A percentile compares a stretch with the other conserved stretches of the same genome.
phyloP scores from a whole-genome alignment of 306 rosid genomes.

The Echinosophora koreensis region DNA sequence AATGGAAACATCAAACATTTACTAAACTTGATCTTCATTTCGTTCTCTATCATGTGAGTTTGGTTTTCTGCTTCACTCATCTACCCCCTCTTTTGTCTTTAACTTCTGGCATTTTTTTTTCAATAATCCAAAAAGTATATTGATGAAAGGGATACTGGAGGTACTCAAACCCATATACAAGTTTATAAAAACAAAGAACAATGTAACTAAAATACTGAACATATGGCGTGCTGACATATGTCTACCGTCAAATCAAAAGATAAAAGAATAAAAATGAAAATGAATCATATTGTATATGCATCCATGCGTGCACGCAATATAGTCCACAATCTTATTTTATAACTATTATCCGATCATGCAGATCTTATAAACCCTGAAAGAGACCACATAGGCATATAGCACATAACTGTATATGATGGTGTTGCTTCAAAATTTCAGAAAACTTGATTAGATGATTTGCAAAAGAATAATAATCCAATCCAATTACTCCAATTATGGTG shows the following conservation, averaged over 20 bases:
- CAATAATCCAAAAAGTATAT: no score
- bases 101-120: no score
- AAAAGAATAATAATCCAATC: background rate
- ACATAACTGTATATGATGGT: background rate
- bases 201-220: no score
- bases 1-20: background rate
- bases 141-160: no score
- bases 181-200: no score
- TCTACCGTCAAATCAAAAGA: constrained; percentile 24
- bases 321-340: background rate
- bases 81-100: background rate
- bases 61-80: constrained; percentile 8
- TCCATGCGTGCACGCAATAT: constrained; percentile 36
- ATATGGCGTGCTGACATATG: constrained; percentile 1
- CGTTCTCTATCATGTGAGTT: background rate
- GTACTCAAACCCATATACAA: no score
- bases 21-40: background rate
- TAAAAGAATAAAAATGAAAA: background rate
- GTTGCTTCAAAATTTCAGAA: background rate
- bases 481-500: background rate
- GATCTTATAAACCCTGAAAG: background rate
- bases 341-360: background rate
- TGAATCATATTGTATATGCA: background rate
- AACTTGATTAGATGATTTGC: background rate
- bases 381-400: background rate